These are phyloP conservation scores for Musa troglodytarum DNA, from an alignment of 176 grass and related monocot species.

Conservation along the genomic window DNA sequence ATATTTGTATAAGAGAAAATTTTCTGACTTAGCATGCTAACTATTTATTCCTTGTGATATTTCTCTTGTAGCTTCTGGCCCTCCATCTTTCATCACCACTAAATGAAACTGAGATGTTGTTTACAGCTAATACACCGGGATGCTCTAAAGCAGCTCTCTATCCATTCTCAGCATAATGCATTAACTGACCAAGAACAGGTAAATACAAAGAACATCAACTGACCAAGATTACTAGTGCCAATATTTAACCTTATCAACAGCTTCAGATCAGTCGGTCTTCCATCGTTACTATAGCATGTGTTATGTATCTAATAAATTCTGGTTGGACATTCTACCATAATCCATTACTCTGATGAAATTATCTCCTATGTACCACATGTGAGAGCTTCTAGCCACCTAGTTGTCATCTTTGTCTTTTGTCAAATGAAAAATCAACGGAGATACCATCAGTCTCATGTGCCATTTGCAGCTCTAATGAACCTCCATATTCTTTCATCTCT, in stretches of 20 bases:
- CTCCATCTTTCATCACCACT: too few species aligned
- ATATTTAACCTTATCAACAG: neutral
- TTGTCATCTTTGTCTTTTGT: neutral
- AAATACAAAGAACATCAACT: neutral
- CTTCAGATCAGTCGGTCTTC: too few species aligned
- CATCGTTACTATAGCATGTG: too few species aligned
- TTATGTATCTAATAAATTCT: too few species aligned
- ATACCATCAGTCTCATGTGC: neutral
- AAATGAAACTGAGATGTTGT: neutral
- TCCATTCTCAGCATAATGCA: neutral
- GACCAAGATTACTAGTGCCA: neutral
- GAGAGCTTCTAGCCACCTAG: neutral
- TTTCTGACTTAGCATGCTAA: too few species aligned
- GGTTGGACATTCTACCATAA: neutral
- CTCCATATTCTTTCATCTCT: neutral
- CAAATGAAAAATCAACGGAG: slow-evolving; percentile 6
- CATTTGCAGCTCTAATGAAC: neutral
- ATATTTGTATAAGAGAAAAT: too few species aligned
- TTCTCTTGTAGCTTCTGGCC: too few species aligned
- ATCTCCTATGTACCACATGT: neutral
- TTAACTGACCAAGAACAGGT: neutral
- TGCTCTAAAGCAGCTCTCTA: neutral
- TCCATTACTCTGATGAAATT: neutral
- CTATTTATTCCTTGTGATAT: too few species aligned
- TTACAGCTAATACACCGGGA: neutral